Base-by-base conservation (phyloP, 164 flowering plant species). In the Aristolochia fimbriata region DNA sequence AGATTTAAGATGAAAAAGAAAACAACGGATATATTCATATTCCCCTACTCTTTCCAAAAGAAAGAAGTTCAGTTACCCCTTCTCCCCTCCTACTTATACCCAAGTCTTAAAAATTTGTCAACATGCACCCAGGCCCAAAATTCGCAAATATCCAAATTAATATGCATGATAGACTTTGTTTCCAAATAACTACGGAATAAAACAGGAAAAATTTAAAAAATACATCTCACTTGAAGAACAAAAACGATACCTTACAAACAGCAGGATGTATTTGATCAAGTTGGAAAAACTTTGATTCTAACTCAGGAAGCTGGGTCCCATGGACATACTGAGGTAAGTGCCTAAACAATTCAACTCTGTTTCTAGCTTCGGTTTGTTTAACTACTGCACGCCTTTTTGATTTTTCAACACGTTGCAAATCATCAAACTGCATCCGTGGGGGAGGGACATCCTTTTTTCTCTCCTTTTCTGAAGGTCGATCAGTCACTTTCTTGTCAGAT, bases 281-380 rank as follows among this genome's bases (percentile, higher is more conserved):
- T 64, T 81, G 83, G 71, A 85, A 93, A 76, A 90, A 86, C 73
- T 80, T 93, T 17, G 86, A 64, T 77, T 83, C 96, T 7, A 92
- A 86, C 53, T 84, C 88, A 68, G 96, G 90, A 73, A 92, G 91
- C 76, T 78, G 88, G 53, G 82, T 86, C 71, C 96, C 98, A 73
- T 78, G 98, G 59, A 86, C 98, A 77, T 92, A 92, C 69, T 92
- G 98, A 54, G 97, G 98, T 58, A 82, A 60, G 65, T 82, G 87
- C 69, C 82, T 73, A 69, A 82, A 82, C 43, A 82, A 74, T 63
- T 92, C 96, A 67, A 92, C 98, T 68, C 93, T 80, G 76, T 87
- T 92, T 56, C 82, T 79, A 47, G 81, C 91, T 73, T 92, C 98
- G 47, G 85, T 86, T 77, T 82, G 93, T 58, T 83, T 85, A 10